Conservation (phyloP, 23 red algal genomes). For the Chondrus crispus region DNA sequence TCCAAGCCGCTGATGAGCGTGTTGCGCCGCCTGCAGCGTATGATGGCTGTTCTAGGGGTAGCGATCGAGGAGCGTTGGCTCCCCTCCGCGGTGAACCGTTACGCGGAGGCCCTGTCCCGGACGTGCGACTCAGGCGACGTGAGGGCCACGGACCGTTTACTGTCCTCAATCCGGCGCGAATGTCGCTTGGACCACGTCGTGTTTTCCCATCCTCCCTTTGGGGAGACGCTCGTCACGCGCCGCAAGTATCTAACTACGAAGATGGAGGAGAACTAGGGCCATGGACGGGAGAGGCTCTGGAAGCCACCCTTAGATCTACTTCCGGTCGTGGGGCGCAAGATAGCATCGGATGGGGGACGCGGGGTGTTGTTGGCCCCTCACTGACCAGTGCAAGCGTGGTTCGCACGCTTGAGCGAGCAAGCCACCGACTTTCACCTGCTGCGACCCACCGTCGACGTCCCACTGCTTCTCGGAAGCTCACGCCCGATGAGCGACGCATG, state of each 20-base stretch:
- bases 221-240: background rate
- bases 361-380: background rate
- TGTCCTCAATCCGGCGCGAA: background rate
- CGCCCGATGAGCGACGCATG: background rate
- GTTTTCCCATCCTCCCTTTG: background rate
- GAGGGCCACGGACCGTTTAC: background rate
- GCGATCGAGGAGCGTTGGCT: background rate
- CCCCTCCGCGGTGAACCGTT: background rate
- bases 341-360: background rate
- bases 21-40: background rate
- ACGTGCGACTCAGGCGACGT: background rate
- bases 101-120: background rate
- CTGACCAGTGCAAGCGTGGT: background rate
- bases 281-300: background rate
- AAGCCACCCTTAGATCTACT: slow-evolving; percentile 2
- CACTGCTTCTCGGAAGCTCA: background rate
- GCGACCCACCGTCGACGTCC: background rate
- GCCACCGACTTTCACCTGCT: background rate
- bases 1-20: background rate
- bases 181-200: background rate
- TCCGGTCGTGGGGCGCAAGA: background rate
- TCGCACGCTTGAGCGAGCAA: background rate
- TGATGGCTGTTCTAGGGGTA: background rate
- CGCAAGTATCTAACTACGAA: background rate
- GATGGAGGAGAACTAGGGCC: background rate